Base-by-base conservation (phyloP, 768 basidiomycete genomes). In the Termitomyces titanicus region DNA sequence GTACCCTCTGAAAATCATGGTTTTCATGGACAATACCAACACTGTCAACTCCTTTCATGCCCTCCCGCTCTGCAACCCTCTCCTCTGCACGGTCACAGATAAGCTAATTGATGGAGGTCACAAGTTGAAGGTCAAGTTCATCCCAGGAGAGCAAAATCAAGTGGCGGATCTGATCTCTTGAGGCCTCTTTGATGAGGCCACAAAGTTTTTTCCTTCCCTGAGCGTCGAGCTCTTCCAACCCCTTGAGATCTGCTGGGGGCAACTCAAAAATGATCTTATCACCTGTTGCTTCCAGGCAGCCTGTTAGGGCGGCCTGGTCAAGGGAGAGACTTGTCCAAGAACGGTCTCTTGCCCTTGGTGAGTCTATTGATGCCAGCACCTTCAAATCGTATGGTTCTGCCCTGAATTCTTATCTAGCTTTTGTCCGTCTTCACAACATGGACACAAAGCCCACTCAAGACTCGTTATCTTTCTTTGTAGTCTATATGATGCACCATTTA, bases 271-370 rank as follows among this genome's bases (percentile, higher is more conserved):
- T 70, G 63, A 66, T 59, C 1, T 18, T 29, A 17, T 13, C 48
- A 2, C n/a, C 55, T 4, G 7, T 27, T 2, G 13, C 34, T 43
- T 54, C 73, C 49, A 58, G 65, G 62, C 76, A 76, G 56, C 74
- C 75, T 1, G 0, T 17, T 0, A 47, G 70, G 44, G 53, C 48
- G 29, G 63, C 71, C 27, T 79, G 78, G 77, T 54, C 72, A 0
- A 15, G 47, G 0, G 70, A 77, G 27, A 57, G 61, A 6, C 64
- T 78, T 1, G 15, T 66, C 0, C 67, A 58, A 45, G 67, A 70
- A 53, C 60, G 63, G 0, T 54, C 67, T 0, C 44, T 68, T 3
- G 63, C 64, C 3, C 51, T 74, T 0, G 67, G 68, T 0, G 20
- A 58, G 2, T 43, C 67, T 0, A 58, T 74, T 24, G 65, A 65